Percentiles rank a stretch among this genome's conserved stretches.
phyloP scores from a whole-genome alignment of 2,329 filamentous ascomycete genomes.

The Decorospora gaudefroyi region DNA sequence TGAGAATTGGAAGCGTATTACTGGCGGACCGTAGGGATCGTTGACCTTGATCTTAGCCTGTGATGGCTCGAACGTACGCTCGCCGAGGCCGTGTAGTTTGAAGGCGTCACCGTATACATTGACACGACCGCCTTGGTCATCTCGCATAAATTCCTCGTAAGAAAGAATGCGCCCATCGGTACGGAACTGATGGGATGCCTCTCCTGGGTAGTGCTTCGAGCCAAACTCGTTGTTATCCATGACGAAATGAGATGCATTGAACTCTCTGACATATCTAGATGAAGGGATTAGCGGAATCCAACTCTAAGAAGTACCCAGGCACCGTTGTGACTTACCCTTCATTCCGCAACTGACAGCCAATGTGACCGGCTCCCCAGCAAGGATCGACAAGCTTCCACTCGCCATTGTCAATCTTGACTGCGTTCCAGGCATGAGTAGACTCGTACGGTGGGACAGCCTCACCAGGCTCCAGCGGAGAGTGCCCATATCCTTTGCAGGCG shows the following conservation, averaged over 20 bases:
- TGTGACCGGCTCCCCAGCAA: constrained; percentile 87
- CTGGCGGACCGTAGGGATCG: constrained; percentile 49
- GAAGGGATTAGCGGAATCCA: too few relatives aligned
- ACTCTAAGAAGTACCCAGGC: too few relatives aligned
- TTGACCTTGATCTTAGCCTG: constrained; percentile 64
- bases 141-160: constrained; percentile 83
- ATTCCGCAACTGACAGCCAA: constrained; percentile 48
- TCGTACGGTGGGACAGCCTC: constrained; percentile 67
- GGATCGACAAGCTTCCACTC: constrained; percentile 90
- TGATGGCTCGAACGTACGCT: constrained; percentile 65
- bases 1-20: constrained; percentile 77
- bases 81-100: constrained; percentile 56
- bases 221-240: constrained; percentile 80
- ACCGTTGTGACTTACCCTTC: constrained; percentile 57
- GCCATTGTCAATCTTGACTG: constrained; percentile 81
- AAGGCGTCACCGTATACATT: constrained; percentile 38
- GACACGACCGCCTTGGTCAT: constrained; percentile 54
- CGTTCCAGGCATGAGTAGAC: constrained; percentile 86
- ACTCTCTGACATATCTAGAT: constrained; percentile 65
- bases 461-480: constrained; percentile 65
- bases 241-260: constrained; percentile 63
- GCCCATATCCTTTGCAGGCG: constrained; percentile 85
- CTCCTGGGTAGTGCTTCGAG: constrained; percentile 73
- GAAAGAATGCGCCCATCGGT: constrained; percentile 67
- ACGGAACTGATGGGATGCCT: constrained; percentile 72